A percentile compares a stretch with the other conserved stretches of the same genome.
Evolutionary conservation across 192 early-diverging fungal genomes (phyloP).

Genomic region (Radiomyces spectabilis): DNA sequence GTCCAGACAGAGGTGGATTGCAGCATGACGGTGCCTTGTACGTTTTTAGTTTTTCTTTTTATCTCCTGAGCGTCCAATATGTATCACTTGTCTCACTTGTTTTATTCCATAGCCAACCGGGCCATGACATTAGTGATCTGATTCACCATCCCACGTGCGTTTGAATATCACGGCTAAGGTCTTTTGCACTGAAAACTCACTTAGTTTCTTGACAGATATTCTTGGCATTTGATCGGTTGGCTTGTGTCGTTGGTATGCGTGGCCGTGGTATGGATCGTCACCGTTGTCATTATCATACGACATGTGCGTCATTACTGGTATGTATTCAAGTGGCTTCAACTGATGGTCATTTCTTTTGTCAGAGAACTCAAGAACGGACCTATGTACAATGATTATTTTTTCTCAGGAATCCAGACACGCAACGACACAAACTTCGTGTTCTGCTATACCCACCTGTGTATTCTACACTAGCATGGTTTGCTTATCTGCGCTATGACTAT

Average conservation of each 20-base stretch:
- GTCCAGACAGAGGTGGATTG: background rate
- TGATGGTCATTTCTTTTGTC: background rate
- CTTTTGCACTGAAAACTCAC: background rate
- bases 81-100: background rate
- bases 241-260: background rate
- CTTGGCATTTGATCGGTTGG: conserved; percentile 1
- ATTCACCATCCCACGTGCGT: background rate
- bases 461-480: conserved; percentile 9
- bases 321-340: background rate
- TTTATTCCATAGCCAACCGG: background rate
- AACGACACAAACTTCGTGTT: background rate
- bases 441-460: background rate
- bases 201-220: background rate
- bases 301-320: conserved; percentile 1
- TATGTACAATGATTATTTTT: too few relatives aligned
- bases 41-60: background rate
- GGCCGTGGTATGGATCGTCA: background rate
- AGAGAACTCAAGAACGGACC: too few relatives aligned
- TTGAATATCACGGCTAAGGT: background rate
- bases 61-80: background rate
- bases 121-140: background rate
- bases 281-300: background rate
- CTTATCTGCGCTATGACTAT: conserved; percentile 25
- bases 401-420: background rate
- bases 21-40: background rate